Conservation (phyloP, 352 stramenopile species). For the Pythium guiyangense region DNA sequence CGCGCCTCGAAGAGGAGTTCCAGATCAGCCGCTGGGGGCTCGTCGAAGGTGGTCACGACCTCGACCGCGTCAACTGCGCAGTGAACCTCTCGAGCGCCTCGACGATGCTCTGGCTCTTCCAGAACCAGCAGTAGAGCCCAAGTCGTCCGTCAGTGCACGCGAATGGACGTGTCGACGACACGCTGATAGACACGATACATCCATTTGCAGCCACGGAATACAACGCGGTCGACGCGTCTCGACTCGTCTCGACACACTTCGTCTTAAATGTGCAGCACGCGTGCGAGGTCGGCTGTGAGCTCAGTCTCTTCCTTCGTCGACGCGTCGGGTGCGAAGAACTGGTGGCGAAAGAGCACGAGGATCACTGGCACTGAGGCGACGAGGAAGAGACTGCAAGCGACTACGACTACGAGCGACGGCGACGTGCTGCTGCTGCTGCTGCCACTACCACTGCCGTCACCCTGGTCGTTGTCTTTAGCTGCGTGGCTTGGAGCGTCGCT, state of each 20-base stretch:
- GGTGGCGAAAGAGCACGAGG: slow-evolving; percentile 36
- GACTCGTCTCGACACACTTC: background rate
- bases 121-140: slow-evolving; percentile 65
- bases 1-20: slow-evolving; percentile 84
- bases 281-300: slow-evolving; percentile 41
- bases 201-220: no score
- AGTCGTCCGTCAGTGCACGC: no score
- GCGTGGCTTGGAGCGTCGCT: background rate
- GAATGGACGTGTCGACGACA: background rate
- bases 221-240: background rate
- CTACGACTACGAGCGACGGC: slow-evolving; percentile 28
- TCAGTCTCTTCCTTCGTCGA: slow-evolving; percentile 50
- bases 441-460: background rate
- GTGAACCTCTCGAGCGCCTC: slow-evolving; percentile 83
- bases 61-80: slow-evolving; percentile 84
- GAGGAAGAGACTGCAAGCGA: slow-evolving; percentile 45
- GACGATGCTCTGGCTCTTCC: slow-evolving; percentile 80
- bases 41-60: slow-evolving; percentile 85
- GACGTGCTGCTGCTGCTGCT: slow-evolving; percentile 12
- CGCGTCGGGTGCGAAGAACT: slow-evolving; percentile 25
- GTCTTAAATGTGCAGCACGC: slow-evolving; percentile 24
- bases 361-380: slow-evolving; percentile 30
- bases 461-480: background rate
- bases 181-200: background rate
- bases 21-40: slow-evolving; percentile 87